Evolutionary conservation across 306 rosid species (phyloP), one percentile per base, ranked within the genome.

Genomic region (Quercus cerris): DNA sequence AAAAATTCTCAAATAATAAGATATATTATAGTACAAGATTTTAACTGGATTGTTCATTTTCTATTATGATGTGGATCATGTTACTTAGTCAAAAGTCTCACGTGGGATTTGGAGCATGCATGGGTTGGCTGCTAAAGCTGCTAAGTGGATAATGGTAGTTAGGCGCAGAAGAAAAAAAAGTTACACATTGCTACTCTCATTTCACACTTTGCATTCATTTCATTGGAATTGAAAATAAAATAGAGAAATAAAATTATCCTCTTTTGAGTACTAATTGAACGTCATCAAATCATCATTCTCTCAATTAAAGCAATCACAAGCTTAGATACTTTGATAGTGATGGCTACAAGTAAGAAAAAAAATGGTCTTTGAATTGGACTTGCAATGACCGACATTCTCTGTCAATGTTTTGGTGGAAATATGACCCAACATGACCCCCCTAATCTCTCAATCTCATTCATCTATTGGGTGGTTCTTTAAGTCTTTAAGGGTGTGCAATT

Each of bases 211-310:
- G 7, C 71, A 51, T 77, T 44, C 56, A 6, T 63, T 77, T 71
- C 63, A 56, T 78, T 10, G 69, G 57, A n/a, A 74, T 56, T 58
- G 28, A 44, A 44, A 44, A 44, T 44, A 44, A 44, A 44, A 44
- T 44, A 44, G 12, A 8, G 1, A 44, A 44, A 10, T 10, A 56
- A 28, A 59, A 14, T 38, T 14, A 22, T 15, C 75, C 75, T 55
- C 81, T 85, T 71, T 70, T 78, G 81, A 78, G 55, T 78, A 57
- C 63, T 23, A 56, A 14, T 66, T 67, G 81, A 83, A 78, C 85
- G 35, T 78, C 81, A 64, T 55, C 14, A 0, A 55, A 25, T 18
- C 72, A 28, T 51, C 33, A 15, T 66, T 6, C 56, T 70, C 64
- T 38, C 5, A 49, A 67, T 58, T 1, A 80, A 61, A 61, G 18